phyloP scores from a whole-genome alignment of 2,329 filamentous ascomycete species.

The Ceratocystis eucalypticola region DNA sequence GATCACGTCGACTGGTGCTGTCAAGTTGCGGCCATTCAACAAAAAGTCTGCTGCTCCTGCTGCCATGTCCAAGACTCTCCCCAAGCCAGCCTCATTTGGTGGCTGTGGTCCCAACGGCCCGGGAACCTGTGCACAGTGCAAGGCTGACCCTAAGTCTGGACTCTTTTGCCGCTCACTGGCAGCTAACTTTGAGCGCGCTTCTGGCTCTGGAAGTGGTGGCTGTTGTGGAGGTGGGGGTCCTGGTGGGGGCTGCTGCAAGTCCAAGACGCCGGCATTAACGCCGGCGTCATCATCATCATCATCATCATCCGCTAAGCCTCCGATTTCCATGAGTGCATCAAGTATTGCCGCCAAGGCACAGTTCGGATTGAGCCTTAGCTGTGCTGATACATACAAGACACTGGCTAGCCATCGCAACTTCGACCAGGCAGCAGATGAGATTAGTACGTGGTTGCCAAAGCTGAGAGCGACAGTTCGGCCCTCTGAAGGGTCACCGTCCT shows the following conservation, averaged over 20 bases:
- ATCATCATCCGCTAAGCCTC: conserved; percentile 23
- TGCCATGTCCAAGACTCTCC: conserved; percentile 23
- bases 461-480: conserved; percentile 42
- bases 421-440: conserved; percentile 57
- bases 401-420: conserved; percentile 65
- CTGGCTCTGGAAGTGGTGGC: conserved; percentile 31
- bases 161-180: conserved; percentile 73
- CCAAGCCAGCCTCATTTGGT: conserved; percentile 23
- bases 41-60: conserved; percentile 13
- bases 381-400: conserved; percentile 66
- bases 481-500: conserved; percentile 23
- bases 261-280: conserved; percentile 24
- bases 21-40: conserved; percentile 39
- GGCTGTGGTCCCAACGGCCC: conserved; percentile 55
- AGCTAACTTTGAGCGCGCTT: conserved; percentile 42
- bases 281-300: conserved; percentile 20
- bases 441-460: conserved; percentile 62
- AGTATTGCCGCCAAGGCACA: conserved; percentile 25
- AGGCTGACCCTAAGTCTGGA: conserved; percentile 62
- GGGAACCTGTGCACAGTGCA: conserved; percentile 66
- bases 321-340: conserved; percentile 11
- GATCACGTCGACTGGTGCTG: conserved; percentile 44
- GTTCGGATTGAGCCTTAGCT: conserved; percentile 48
- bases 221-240: conserved; percentile 51
- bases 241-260: conserved; percentile 53